phyloP scores from a whole-genome alignment of 2,329 filamentous ascomycete species.

The Fusarium mundagurra region DNA sequence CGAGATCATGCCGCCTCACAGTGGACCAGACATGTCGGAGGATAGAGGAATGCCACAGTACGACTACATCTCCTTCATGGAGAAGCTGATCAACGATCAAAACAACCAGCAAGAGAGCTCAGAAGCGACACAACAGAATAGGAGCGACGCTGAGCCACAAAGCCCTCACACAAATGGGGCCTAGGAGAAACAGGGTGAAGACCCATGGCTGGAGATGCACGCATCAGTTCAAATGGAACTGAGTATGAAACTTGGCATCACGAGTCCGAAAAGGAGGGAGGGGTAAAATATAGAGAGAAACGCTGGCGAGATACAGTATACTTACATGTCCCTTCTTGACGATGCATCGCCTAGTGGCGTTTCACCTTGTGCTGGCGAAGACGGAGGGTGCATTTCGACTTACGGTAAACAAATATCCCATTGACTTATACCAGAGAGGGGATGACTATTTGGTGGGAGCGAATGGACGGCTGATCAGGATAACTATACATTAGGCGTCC shows the following conservation, averaged over 20 bases:
- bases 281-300: neutral
- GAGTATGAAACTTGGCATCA: conserved; percentile 10
- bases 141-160: conserved; percentile 43
- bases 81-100: conserved; percentile 73
- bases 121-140: conserved; percentile 48
- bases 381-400: conserved; percentile 17
- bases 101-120: conserved; percentile 43
- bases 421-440: conserved; percentile 40
- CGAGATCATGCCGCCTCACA: conserved; percentile 84
- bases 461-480: conserved; percentile 20
- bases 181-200: conserved; percentile 19
- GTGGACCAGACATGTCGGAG: conserved; percentile 84
- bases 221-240: conserved; percentile 22
- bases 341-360: conserved; percentile 32
- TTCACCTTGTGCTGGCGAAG: conserved; percentile 22
- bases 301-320: conserved; percentile 1
- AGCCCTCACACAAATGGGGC: conserved; percentile 52
- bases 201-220: conserved; percentile 22
- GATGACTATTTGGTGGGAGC: neutral
- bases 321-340: conserved; percentile 25
- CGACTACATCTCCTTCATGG: conserved; percentile 98
- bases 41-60: conserved; percentile 88
- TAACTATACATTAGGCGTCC: conserved; percentile 15
- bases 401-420: conserved; percentile 40
- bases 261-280: neutral